Base-by-base conservation (phyloP, 495 filamentous ascomycete genomes). In the Hypoxylon perforatum region DNA sequence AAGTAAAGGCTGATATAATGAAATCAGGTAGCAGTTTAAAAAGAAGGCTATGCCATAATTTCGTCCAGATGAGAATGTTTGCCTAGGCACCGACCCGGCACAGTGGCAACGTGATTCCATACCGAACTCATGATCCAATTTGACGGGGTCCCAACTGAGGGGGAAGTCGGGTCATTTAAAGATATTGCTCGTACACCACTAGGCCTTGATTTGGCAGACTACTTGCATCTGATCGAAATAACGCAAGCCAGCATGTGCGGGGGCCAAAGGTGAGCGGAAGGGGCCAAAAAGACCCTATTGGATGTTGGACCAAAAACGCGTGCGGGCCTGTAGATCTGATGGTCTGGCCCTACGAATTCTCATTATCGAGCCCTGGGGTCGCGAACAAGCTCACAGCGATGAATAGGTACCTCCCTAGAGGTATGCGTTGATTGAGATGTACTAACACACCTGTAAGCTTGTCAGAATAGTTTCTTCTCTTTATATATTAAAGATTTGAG, bases 131-230 rank as follows among this genome's bases (percentile, higher is more conserved):
- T 35, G 6, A 30, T 17, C 41, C 28, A 19, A 63, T 63, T 56
- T 44, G 54, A 59, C 22, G 19, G 52, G 18, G 41, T 23, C n/a
- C 36, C 8, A 9, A 25, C 30, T 14, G 17, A 28, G 54, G 44
- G 50, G 53, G 42, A n/a, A n/a, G 54, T 38, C 38, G 28, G 35
- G 51, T 69, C 66, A 69, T 63, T 69, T 56, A 57, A 61, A 56
- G 36, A 69, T 61, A 61, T 69, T 69, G 44, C 36, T 55, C 39
- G 53, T 69, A 56, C 65, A 51, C 54, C 59, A 63, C 45, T 33
- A 58, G 58, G 53, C 17, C 51, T 49, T 58, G 54, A 38, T 56
- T 60, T 61, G 41, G 54, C 11, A 41, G 59, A 30, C 30, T 48
- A 60, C 46, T 15, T 17, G 54, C 9, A 17, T 23, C 55, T 57